Conservation (phyloP, 2,329 filamentous ascomycete species). For the Emericellopsis atlantica region DNA sequence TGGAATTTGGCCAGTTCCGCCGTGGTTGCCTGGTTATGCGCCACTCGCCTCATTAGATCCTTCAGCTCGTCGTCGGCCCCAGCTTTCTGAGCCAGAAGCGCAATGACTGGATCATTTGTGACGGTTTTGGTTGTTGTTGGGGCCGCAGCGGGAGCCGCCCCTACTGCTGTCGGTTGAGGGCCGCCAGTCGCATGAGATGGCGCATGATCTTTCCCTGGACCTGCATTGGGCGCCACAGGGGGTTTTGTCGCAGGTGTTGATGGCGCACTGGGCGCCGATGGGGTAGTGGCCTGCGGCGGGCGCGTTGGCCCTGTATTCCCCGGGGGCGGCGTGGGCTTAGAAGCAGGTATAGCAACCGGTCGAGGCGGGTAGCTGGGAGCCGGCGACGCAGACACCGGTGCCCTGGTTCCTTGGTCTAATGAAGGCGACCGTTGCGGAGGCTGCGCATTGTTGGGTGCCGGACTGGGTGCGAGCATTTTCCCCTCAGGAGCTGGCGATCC, state of each 20-base stretch:
- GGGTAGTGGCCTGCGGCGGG: neutral
- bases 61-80: slow-evolving; percentile 61
- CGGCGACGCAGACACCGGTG: slow-evolving; percentile 5
- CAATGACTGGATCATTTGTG: slow-evolving; percentile 63
- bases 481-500: slow-evolving; percentile 7
- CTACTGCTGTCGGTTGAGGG: neutral
- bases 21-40: slow-evolving; percentile 58
- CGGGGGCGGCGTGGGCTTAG: slow-evolving; percentile 9
- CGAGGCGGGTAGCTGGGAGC: slow-evolving; percentile 5
- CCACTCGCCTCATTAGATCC: slow-evolving; percentile 73
- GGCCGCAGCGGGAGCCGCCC: slow-evolving; percentile 3
- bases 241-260: slow-evolving; percentile 2
- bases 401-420: neutral
- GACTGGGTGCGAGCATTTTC: slow-evolving; percentile 6
- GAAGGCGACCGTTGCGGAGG: neutral
- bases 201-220: neutral
- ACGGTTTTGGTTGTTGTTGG: slow-evolving; percentile 10
- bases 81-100: slow-evolving; percentile 63
- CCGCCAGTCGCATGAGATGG: neutral
- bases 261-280: neutral
- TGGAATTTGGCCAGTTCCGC: slow-evolving; percentile 67
- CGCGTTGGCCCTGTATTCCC: neutral
- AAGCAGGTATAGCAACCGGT: neutral
- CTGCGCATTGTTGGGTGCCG: neutral
- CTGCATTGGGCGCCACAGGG: neutral